These are phyloP conservation scores for Bonia amplexicaulis DNA, from an alignment of 176 grass and related monocot species.

Conservation along the genomic window DNA sequence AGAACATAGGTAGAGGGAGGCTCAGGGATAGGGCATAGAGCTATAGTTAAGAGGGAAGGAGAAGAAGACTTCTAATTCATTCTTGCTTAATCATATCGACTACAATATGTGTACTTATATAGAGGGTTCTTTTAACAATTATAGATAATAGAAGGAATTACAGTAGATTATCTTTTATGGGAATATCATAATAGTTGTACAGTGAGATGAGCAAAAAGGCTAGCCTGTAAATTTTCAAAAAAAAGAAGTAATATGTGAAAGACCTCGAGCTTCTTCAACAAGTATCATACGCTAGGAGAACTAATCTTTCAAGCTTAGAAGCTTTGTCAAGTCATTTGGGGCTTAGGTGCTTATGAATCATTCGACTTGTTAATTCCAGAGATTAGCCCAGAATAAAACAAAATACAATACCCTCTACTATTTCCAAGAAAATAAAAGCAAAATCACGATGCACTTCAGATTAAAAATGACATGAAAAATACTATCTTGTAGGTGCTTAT, in stretches of 20 bases:
- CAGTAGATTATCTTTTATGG: background rate
- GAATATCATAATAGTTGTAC: background rate
- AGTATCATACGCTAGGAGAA: background rate
- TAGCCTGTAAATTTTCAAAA: conserved; percentile 10
- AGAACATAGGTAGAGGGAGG: background rate
- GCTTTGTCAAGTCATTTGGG: background rate
- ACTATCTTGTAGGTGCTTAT: background rate
- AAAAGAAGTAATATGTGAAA: background rate
- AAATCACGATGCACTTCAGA: background rate
- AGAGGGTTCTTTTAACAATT: background rate
- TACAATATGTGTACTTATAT: background rate
- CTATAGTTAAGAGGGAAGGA: background rate
- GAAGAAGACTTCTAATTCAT: background rate
- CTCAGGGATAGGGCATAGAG: background rate
- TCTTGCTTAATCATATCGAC: background rate
- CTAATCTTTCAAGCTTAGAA: background rate
- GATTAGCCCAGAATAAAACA: background rate
- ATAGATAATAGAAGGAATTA: background rate
- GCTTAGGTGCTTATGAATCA: background rate
- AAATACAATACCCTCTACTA: background rate
- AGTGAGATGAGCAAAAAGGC: background rate
- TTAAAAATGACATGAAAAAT: background rate
- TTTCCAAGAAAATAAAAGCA: background rate
- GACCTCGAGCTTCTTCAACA: background rate
- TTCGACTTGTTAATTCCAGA: background rate